Evolutionary conservation across 352 stramenopile species (phyloP).

Genomic region (Globisporangium cederbergense): DNA sequence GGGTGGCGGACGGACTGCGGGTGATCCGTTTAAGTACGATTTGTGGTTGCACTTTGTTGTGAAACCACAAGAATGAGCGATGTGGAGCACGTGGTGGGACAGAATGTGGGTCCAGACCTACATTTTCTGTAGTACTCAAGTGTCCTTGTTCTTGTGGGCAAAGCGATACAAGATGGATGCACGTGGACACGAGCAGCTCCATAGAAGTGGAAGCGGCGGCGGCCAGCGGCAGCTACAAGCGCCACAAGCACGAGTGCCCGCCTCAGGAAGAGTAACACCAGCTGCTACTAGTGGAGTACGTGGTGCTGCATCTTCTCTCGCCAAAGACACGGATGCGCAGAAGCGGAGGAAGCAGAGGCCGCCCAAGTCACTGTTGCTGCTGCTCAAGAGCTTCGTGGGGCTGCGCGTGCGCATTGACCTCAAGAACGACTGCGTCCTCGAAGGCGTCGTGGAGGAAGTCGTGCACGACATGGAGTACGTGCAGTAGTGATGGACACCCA

Average conservation of each 20-base stretch:
- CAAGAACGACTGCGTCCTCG: constrained; percentile 80
- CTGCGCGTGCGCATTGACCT: constrained; percentile 78
- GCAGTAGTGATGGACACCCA: constrained; percentile 2
- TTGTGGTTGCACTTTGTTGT: not conserved
- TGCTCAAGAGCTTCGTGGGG: constrained; percentile 83
- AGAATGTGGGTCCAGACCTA: constrained; percentile 6
- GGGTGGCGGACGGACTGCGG: not conserved
- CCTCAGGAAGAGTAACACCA: not conserved
- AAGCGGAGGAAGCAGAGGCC: constrained; percentile 16
- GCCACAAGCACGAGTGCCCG: not conserved
- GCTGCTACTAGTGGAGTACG: not conserved
- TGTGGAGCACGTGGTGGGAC: constrained; percentile 1
- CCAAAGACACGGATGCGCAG: constrained; percentile 4
- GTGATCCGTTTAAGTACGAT: constrained; percentile 1
- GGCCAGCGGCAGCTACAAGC: not conserved
- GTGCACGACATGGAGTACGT: constrained; percentile 84
- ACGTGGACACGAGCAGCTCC: not conserved
- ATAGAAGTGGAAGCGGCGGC: not conserved
- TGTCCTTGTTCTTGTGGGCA: not conserved
- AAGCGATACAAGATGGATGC: constrained; percentile 6
- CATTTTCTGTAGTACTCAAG: not conserved
- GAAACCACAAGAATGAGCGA: constrained; percentile 5
- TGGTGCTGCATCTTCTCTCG: not conserved
- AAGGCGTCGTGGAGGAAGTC: constrained; percentile 80
- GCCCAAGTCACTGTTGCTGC: constrained; percentile 63